Base-by-base conservation (phyloP, 2,329 filamentous ascomycete genomes). In the Clonostachys rhizophaga region DNA sequence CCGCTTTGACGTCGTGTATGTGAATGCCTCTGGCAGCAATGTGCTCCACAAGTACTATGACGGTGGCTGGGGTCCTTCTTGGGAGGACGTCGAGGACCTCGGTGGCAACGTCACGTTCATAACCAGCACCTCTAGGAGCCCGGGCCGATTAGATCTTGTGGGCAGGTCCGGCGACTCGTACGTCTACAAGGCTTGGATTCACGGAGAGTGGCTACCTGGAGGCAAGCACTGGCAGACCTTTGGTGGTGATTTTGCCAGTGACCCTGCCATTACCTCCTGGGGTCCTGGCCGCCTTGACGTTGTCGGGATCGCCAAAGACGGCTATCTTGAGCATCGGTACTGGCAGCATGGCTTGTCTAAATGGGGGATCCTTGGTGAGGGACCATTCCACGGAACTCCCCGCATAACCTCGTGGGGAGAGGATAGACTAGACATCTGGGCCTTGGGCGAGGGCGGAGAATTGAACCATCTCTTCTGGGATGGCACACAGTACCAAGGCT, bases 401-500 rank as follows among this genome's bases (percentile, higher is more conserved):
- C 34, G 18, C 8, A 34, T 42, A n/a, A 47, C 45, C 24, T 47
- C 45, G 17, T 42, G 45, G 45, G 45, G 45, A 13, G 39, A 39
- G 7, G 18, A 40, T 4, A 12, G 45, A 13, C 37, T 47, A 10
- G 45, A 47, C 45, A 42, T 47, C 17, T 47, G 45, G 45, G 45
- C 45, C 16, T 30, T 47, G 24, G 44, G 41, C 3, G 16, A 47
- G 13, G n/a, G 30, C n/a, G 40, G 40, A 20, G 17, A 36, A 4
- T 34, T 47, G 30, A 47, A 47, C 39, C 45, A 47, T 43, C 45
- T 47, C 8, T 42, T 42, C 45, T 47, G 45, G 45, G 45, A 47
- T n/a, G 45, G 45, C 16, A 42, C 16, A n/a, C 33, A 20, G 34
- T 47, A 47, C 16, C 45, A 20, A n/a, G 45, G 14, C 14, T 47